phyloP scores from a whole-genome alignment of 2,329 filamentous ascomycete genomes.

The Ophiognomonia clavigignenti-juglandacearum region DNA sequence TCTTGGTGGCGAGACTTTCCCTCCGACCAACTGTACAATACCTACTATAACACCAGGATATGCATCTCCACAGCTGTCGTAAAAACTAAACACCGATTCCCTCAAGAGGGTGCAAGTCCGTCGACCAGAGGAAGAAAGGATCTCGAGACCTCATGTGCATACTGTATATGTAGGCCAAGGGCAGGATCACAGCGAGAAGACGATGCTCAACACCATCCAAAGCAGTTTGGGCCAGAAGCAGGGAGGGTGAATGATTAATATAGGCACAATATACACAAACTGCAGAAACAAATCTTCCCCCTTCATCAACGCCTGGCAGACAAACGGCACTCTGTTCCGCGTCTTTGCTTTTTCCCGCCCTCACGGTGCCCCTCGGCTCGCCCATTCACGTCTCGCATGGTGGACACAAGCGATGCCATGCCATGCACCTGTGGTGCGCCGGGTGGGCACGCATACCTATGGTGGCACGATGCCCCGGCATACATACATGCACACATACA shows the following conservation, averaged over 20 bases:
- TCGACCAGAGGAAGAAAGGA: neutral
- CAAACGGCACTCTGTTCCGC: neutral
- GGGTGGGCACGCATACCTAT: no score
- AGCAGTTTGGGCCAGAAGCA: neutral
- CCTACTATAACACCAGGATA: slow-evolving; percentile 36
- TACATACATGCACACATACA: no score
- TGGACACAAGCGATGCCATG: no score
- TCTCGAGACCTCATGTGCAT: neutral
- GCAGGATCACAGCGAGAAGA: neutral
- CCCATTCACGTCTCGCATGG: no score
- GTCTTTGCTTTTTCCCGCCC: neutral
- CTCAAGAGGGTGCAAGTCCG: neutral
- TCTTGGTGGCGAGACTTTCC: neutral
- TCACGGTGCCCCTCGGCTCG: no score
- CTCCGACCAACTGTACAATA: slow-evolving; percentile 22
- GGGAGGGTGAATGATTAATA: neutral
- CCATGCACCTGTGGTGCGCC: no score
- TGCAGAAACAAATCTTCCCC: neutral
- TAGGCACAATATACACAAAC: neutral
- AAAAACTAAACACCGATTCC: neutral
- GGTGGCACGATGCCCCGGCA: no score
- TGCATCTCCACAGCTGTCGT: slow-evolving; percentile 24
- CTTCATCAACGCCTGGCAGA: neutral
- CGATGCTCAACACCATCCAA: no score
- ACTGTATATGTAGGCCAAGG: no score